Evolutionary conservation across 768 basidiomycete species (phyloP).

Genomic region (Termitomyces sp.): DNA sequence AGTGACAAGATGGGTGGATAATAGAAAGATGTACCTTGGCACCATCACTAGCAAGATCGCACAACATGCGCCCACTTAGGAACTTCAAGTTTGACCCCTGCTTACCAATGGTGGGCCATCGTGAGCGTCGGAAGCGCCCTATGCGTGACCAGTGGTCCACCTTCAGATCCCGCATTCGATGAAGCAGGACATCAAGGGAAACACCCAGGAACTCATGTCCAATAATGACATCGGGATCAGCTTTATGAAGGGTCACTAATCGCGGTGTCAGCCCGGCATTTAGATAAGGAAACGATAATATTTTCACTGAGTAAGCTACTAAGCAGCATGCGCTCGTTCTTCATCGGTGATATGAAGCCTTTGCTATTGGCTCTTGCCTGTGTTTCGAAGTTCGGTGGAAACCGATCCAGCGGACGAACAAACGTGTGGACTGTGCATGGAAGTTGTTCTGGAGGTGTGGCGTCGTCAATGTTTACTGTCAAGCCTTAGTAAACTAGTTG

Average conservation of each 20-base stretch:
- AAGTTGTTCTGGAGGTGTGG: conserved; percentile 83
- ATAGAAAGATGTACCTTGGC: conserved; percentile 60
- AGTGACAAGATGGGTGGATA: neutral
- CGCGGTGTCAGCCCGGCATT: neutral
- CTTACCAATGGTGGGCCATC: conserved; percentile 76
- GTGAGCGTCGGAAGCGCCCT: conserved; percentile 80
- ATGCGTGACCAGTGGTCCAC: conserved; percentile 93
- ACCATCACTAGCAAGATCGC: conserved; percentile 91
- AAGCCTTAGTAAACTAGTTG: neutral
- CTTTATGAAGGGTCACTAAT: conserved; percentile 68
- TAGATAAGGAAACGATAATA: neutral
- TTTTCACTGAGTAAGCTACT: conserved; percentile 69
- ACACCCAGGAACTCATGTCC: conserved; percentile 94
- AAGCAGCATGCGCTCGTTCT: conserved; percentile 82
- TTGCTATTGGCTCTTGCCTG: conserved; percentile 58
- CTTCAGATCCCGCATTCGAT: conserved; percentile 87
- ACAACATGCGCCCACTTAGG: conserved; percentile 79
- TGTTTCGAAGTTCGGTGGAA: conserved; percentile 80
- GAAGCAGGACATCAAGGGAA: conserved; percentile 84
- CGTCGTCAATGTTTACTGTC: conserved; percentile 86
- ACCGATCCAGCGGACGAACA: conserved; percentile 83
- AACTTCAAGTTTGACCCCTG: conserved; percentile 84
- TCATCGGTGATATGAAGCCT: conserved; percentile 66
- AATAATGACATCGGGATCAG: conserved; percentile 92
- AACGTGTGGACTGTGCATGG: conserved; percentile 83